These are phyloP conservation scores for Apiospora marii DNA, from an alignment of 2,329 filamentous ascomycete species.

Conservation along the genomic window DNA sequence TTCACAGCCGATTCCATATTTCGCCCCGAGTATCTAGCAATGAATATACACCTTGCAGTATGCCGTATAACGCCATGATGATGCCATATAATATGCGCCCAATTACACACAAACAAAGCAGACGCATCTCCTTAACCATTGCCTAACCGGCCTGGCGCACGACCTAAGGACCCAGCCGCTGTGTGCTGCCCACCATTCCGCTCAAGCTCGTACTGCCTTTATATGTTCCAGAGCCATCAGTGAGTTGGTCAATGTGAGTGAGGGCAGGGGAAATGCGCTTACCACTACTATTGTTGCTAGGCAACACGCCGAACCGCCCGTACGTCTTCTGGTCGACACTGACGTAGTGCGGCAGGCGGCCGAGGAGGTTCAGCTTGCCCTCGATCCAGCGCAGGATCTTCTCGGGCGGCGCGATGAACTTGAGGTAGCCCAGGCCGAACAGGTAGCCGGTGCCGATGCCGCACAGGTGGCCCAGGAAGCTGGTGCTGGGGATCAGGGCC, in stretches of 20 bases:
- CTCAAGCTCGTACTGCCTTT: constrained; percentile 51
- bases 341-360: constrained; percentile 87
- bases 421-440: constrained; percentile 87
- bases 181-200: constrained; percentile 69
- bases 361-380: constrained; percentile 84
- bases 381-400: constrained; percentile 89
- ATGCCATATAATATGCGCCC: constrained; percentile 25
- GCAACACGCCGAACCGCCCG: constrained; percentile 88
- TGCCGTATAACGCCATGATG: constrained; percentile 27
- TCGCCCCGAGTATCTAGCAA: not conserved
- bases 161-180: constrained; percentile 71
- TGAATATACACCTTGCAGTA: constrained; percentile 25
- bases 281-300: constrained; percentile 50
- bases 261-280: not conserved
- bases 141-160: not conserved
- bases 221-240: not conserved
- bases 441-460: constrained; percentile 86
- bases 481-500: constrained; percentile 81
- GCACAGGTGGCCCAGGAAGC: constrained; percentile 85
- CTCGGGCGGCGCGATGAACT: constrained; percentile 89
- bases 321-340: constrained; percentile 97
- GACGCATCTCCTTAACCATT: not conserved
- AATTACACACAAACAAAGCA: constrained; percentile 14
- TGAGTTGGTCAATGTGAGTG: not conserved
- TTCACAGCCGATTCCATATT: not conserved